These are phyloP conservation scores for Fusarium sp. DNA, from an alignment of 2,329 filamentous ascomycete species.

Conservation along the genomic window DNA sequence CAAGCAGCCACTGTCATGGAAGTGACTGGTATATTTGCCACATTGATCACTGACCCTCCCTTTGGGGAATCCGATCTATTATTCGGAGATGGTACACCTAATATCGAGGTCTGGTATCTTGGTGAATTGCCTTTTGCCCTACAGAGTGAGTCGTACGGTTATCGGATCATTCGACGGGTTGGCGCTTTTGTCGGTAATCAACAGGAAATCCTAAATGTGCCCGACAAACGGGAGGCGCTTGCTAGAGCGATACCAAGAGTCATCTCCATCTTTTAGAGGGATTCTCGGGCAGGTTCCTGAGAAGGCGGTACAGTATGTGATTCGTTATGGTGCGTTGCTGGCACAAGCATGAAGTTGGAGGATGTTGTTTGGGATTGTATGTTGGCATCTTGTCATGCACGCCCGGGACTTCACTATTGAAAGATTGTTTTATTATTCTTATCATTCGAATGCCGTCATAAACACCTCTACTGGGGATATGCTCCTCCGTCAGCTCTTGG, in stretches of 20 bases:
- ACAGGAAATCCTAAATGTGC: no score
- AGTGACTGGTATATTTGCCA: neutral
- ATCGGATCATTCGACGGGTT: neutral
- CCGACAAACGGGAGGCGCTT: no score
- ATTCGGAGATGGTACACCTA: no score
- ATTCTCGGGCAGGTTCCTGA: neutral
- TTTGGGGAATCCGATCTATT: no score
- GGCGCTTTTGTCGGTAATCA: no score
- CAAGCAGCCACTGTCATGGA: neutral
- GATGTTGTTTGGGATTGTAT: no score
- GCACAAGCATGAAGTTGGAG: no score
- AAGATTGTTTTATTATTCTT: neutral
- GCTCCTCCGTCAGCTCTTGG: constrained; percentile 83
- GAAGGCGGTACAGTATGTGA: neutral
- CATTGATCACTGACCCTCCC: neutral
- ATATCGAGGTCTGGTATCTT: neutral
- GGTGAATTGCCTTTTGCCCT: neutral
- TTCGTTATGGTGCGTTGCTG: neutral
- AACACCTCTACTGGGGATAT: constrained; percentile 58
- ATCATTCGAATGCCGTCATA: neutral
- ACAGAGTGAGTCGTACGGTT: neutral
- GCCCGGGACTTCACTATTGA: neutral
- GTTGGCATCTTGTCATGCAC: neutral
- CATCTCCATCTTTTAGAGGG: neutral
- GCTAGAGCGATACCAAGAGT: neutral